Base-by-base conservation (phyloP, 169 alveolate genomes). In the Plasmodium vivax region DNA sequence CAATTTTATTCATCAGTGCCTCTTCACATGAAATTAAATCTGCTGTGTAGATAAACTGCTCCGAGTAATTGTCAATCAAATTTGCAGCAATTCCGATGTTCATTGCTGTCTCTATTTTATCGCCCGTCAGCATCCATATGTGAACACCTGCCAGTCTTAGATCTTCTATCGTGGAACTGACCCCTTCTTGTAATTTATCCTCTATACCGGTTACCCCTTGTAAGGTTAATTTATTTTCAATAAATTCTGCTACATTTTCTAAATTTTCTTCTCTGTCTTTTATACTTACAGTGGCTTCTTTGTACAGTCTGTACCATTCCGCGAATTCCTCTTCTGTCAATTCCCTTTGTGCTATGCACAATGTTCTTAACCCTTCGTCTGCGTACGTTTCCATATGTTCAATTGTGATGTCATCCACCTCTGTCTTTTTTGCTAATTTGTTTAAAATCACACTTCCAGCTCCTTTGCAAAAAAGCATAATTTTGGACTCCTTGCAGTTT, bases 81-180 rank as follows among this genome's bases (percentile, higher is more conserved):
- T 96, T 96, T n/a, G 97, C 95, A 9, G 97, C 97, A 82, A 96
- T 96, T 51, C 97, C 98, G 5, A 99, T 98, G 96, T 99, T 99
- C 91, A 98, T 98, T 4, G 99, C 99, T 7, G 99, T 98, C 92
- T 99, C 99, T 83, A 99, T 96, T 95, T 98, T 99, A 96, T 98
- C 99, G 43, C 99, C 99, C 7, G 99, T 99, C 36, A 99, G 97
- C 99, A 99, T 99, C 99, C 99, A 99, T 3, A 99, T 98, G 93
- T 98, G 98, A 47, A 99, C 98, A 19, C 99, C 99, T 1, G 99
- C 99, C 56, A 96, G 91, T 85, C 98, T 95, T 84, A 99, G 96
- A 82, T 98, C 98, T 80, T 97, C 98, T 56, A 99, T 98, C 3
- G 99, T 97, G 95, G 99, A 99, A 12, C 99, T 99, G 23, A 99